Conservation (phyloP, 1,139 yeast genomes). For the Schwanniomyces etchellsii region DNA sequence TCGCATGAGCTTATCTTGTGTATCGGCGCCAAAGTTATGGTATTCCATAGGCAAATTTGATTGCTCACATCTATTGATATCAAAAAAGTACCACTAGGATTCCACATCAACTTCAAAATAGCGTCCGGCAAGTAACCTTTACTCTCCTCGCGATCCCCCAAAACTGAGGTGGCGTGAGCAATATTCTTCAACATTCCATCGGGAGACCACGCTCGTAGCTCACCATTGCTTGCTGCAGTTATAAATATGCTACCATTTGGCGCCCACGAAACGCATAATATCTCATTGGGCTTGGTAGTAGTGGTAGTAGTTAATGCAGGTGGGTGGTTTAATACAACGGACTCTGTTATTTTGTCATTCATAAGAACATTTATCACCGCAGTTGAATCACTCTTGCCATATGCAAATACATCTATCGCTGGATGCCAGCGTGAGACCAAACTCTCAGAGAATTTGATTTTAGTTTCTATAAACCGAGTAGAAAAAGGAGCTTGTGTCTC, state of each 20-base stretch:
- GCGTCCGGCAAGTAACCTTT: constrained; percentile 6
- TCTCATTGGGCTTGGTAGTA: constrained; percentile 16
- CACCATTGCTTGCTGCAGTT: constrained; percentile 60
- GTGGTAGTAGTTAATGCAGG: constrained; percentile 9
- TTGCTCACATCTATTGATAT: constrained; percentile 27
- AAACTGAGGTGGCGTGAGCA: constrained; percentile 14
- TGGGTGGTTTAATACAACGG: constrained; percentile 32
- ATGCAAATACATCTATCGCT: constrained; percentile 30
- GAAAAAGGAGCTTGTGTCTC: constrained; percentile 11
- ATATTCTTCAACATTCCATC: constrained; percentile 62
- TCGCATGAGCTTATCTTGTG: constrained; percentile 19
- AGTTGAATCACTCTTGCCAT: constrained; percentile 28
- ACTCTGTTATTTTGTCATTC: constrained; percentile 25
- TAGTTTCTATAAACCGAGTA: constrained; percentile 19
- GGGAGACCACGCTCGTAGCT: constrained; percentile 61
- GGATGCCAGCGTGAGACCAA: constrained; percentile 39
- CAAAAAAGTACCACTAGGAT: constrained; percentile 29
- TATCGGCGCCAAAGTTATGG: constrained; percentile 24
- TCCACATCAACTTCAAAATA: constrained; percentile 29
- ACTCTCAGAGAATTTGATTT: constrained; percentile 21
- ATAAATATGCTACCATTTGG: constrained; percentile 53
- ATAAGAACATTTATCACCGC: constrained; percentile 33
- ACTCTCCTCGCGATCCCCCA: constrained; percentile 5
- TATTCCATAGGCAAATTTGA: constrained; percentile 36
- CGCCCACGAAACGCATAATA: constrained; percentile 55